phyloP scores from a whole-genome alignment of 495 filamentous ascomycete species.

The Parathielavia appendiculata region DNA sequence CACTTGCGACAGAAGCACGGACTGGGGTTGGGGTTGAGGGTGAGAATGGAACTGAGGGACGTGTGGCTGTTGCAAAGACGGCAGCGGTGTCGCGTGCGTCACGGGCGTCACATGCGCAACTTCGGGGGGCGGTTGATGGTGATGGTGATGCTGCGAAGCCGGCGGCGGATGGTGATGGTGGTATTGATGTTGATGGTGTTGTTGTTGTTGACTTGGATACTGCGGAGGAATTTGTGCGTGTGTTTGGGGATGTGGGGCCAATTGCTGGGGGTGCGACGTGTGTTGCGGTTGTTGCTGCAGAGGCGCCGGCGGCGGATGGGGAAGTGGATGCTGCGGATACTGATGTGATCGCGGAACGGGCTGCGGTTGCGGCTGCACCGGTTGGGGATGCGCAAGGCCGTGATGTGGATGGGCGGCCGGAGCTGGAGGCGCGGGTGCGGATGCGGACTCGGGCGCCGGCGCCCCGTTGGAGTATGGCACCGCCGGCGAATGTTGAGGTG shows the following conservation, averaged over 20 bases:
- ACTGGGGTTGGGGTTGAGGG: constrained; percentile 12
- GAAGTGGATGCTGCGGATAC: neutral
- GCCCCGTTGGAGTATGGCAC: neutral
- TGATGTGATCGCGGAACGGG: constrained; percentile 6
- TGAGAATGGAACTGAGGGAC: neutral
- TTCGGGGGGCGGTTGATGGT: constrained; percentile 8
- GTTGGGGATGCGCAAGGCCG: neutral
- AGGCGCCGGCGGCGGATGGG: neutral
- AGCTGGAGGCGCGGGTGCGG: neutral
- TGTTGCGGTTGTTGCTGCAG: constrained; percentile 1
- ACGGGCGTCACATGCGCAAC: constrained; percentile 7
- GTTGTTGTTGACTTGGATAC: neutral
- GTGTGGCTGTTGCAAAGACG: constrained; percentile 12
- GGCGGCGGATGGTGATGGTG: neutral
- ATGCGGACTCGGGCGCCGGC: neutral
- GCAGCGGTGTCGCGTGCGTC: constrained; percentile 7
- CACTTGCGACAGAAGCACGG: neutral
- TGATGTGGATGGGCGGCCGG: constrained; percentile 2
- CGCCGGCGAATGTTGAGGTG: neutral
- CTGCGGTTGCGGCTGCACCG: constrained; percentile 12
- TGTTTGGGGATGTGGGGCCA: constrained; percentile 1
- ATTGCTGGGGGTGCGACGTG: neutral
- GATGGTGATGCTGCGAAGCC: neutral
- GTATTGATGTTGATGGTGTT: constrained; percentile 13
- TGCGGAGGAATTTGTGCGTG: constrained; percentile 9